These are phyloP conservation scores for Lentinula sp. DNA, from an alignment of 768 basidiomycete species.

Conservation along the genomic window DNA sequence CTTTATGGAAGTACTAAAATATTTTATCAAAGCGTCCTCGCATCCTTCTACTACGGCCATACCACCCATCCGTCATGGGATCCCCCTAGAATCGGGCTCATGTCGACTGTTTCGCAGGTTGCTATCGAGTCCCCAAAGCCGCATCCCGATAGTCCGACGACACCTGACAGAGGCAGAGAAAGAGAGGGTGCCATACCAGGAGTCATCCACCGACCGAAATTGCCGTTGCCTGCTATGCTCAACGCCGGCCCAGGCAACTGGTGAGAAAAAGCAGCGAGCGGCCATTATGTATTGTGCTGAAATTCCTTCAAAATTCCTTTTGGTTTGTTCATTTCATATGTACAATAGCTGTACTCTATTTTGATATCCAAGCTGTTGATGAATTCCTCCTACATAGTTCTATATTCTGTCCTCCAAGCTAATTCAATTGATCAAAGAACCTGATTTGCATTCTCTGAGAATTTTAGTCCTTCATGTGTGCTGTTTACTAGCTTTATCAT, in stretches of 20 bases:
- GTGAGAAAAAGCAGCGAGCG: too few relatives aligned
- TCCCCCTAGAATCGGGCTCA: conserved; percentile 61
- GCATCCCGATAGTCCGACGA: neutral
- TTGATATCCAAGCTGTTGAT: too few relatives aligned
- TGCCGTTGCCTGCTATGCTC: neutral
- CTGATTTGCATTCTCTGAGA: too few relatives aligned
- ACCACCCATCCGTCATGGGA: conserved; percentile 61
- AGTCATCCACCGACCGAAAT: neutral
- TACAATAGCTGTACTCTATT: too few relatives aligned
- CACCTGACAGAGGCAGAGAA: neutral
- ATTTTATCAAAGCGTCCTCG: conserved; percentile 41
- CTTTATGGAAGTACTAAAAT: too few relatives aligned
- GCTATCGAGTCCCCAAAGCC: neutral
- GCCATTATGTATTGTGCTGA: too few relatives aligned
- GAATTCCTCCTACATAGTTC: too few relatives aligned
- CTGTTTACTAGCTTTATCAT: neutral
- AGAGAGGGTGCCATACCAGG: neutral
- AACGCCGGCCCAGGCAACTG: neutral
- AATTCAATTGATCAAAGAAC: too few relatives aligned
- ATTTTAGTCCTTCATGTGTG: neutral
- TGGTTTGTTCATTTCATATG: too few relatives aligned
- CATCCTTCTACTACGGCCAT: conserved; percentile 70
- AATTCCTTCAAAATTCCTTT: too few relatives aligned
- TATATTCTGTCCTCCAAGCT: too few relatives aligned
- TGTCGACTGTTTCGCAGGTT: conserved; percentile 49